Evolutionary conservation across 2,329 filamentous ascomycete genomes (phyloP), one percentile per base, ranked within the genome.

Genomic region (Talaromyces sp.): DNA sequence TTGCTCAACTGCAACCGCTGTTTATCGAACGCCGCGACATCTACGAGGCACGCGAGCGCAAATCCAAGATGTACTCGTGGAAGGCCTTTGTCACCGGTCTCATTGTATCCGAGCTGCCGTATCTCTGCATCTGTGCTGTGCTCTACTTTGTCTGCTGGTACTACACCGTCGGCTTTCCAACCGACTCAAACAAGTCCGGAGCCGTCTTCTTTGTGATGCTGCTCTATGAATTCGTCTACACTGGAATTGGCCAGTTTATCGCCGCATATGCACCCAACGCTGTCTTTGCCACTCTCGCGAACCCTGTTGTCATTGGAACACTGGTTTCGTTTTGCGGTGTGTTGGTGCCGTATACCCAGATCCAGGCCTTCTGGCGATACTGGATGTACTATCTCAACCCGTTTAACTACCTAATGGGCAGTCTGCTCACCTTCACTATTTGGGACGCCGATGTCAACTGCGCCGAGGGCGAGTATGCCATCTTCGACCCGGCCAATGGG

Each of bases 231-330:
- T 75, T 91, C 21, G 89, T 91, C 77, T 84, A 86, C 71, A 83
- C 81, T 21, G 85, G 80, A 64, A 91, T 87, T 84, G 90, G 88
- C 14, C 89, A 91, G 71, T 91, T 88, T 85, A 89, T 93, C 64
- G 88, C 86, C 59, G 89, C 90, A 0, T 91, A 90, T 70, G 87
- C 89, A 0, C 89, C 75, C 41, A 80, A 79, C 63, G 75, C 89
- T 0, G 85, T 81, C 58, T 90, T 91, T 71, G 89, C 88, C 0
- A 85, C 89, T 56, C 89, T 91, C 62, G 84, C 84, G 51, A 90
- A 91, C 68, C 88, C 88, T 0, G 86, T 91, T 75, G 87, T 91
- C 78, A 87, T 91, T 74, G 84, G 89, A 69, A 83, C 87, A 73
- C 87, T 90, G 64, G 80, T 81, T 13, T 75, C 88, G 2, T 90